Percentiles rank a stretch among this genome's conserved stretches.
These are phyloP conservation scores for Hyphopichia fennica DNA, from an alignment of 1,139 yeast genomes.

Conservation along the genomic window DNA sequence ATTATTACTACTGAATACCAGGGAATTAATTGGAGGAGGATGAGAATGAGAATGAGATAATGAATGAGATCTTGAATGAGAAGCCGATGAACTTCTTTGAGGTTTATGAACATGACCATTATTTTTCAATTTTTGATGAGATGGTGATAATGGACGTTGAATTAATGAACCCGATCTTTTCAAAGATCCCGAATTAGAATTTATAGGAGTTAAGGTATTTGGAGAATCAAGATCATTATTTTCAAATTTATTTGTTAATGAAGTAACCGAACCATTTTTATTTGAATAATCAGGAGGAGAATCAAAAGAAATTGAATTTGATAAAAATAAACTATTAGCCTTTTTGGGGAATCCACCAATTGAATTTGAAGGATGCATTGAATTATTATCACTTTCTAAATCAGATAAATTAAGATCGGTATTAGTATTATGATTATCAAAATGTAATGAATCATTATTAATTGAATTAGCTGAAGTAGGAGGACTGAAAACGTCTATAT, in stretches of 20 bases:
- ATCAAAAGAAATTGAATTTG: not conserved
- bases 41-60: not conserved
- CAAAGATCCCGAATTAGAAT: constrained; percentile 9
- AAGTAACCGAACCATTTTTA: constrained; percentile 17
- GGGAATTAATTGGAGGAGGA: not conserved
- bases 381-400: not conserved
- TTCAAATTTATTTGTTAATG: constrained; percentile 31
- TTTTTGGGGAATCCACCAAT: constrained; percentile 4
- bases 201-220: constrained; percentile 12
- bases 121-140: constrained; percentile 23
- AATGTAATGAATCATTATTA: not conserved
- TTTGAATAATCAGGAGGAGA: not conserved
- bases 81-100: constrained; percentile 2
- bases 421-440: not conserved
- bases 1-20: too few relatives aligned
- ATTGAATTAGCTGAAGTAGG: not conserved
- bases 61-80: not conserved
- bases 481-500: not conserved
- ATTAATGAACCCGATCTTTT: constrained; percentile 17
- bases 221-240: constrained; percentile 29
- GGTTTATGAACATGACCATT: constrained; percentile 37
- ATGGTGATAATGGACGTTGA: constrained; percentile 17
- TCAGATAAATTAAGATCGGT: not conserved
- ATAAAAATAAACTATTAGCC: not conserved
- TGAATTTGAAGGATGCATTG: not conserved